Evolutionary conservation across 2,329 filamentous ascomycete species (phyloP), one percentile per base, ranked within the genome.

Genomic region (Dactylellina haptotyla): DNA sequence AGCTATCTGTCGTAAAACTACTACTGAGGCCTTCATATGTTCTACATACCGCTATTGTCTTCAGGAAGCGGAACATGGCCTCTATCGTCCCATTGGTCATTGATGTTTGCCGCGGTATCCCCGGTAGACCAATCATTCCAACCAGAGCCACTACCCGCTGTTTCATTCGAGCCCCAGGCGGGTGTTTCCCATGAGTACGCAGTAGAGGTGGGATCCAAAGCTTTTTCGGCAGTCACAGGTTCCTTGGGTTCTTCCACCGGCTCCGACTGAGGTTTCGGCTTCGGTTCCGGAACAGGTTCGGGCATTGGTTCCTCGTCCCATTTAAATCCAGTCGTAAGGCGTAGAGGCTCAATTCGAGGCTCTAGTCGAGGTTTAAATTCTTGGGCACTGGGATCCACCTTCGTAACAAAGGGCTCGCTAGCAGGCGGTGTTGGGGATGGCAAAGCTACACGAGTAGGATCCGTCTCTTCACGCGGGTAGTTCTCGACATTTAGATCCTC

Each of bases 51-150:
- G 39, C 30, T 65, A 45, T 66, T 48, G 26, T 59, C 57, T 6
- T 61, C 61, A 5, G 45, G 34, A 12, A 66, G 12, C 8, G 26
- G 37, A 20, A 73, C 61, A 46, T 66, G 61, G 3, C 69, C 61
- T 62, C 61, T 41, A 23, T 46, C 25, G 16, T 73, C 61, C 69
- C 69, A 73, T 8, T 50, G 32, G 6, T 46, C 46, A 14, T 41
- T 45, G 23, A 39, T 25, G 12, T 2, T 41, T n/a, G 30, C 4
- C 10, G 14, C 64, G 9, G 32, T 23, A 8, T 34, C 46, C 6
- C 25, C 14, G 12, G 30, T 58, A 4, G 67, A 72, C 67, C 67
- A 72, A 48, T 72, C 59, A n/a, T 26, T 45, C 69, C 69, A 73
- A 1, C 51, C 50, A 2, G 5, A 18, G 6, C 16, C 37, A n/a